A percentile compares a stretch with the other conserved stretches of the same genome.
Evolutionary conservation across 345 rosid genomes (phyloP).

Genomic region (Brassica incana): DNA sequence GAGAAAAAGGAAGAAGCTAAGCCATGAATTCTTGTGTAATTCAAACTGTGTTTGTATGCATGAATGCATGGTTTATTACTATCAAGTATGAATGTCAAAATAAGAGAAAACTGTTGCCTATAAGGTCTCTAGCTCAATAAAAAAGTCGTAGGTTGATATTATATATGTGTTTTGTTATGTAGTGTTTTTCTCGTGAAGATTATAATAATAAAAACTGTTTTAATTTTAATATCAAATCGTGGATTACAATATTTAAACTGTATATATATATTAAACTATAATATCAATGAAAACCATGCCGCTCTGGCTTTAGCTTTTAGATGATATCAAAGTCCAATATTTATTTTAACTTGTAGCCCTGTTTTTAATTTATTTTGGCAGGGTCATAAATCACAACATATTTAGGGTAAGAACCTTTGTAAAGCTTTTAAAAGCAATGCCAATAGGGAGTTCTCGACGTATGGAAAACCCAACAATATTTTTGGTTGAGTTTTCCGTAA

Average conservation of each 20-base stretch:
- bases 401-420: too few relatives aligned
- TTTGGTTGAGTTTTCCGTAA: too few relatives aligned
- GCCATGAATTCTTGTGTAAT: conserved; percentile 23
- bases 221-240: neutral
- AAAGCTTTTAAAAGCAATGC: too few relatives aligned
- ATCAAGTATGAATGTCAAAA: conserved; percentile 11
- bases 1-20: conserved; percentile 28
- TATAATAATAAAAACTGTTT: conserved; percentile 17
- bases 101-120: conserved; percentile 8
- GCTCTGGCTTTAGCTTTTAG: neutral
- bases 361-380: neutral
- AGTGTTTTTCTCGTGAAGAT: neutral
- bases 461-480: too few relatives aligned
- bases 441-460: too few relatives aligned
- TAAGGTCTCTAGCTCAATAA: conserved; percentile 15
- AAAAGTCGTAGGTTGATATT: conserved; percentile 1
- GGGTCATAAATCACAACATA: neutral
- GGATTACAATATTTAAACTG: neutral
- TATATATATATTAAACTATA: neutral
- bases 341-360: neutral
- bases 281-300: neutral
- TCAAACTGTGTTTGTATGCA: conserved; percentile 37
- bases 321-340: neutral
- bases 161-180: conserved; percentile 3
- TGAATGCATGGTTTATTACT: conserved; percentile 26